A percentile compares a stretch with the other conserved stretches of the same genome.
These are phyloP conservation scores for Parastagonospora avenae DNA, from an alignment of 2,329 filamentous ascomycete species.

Conservation along the genomic window DNA sequence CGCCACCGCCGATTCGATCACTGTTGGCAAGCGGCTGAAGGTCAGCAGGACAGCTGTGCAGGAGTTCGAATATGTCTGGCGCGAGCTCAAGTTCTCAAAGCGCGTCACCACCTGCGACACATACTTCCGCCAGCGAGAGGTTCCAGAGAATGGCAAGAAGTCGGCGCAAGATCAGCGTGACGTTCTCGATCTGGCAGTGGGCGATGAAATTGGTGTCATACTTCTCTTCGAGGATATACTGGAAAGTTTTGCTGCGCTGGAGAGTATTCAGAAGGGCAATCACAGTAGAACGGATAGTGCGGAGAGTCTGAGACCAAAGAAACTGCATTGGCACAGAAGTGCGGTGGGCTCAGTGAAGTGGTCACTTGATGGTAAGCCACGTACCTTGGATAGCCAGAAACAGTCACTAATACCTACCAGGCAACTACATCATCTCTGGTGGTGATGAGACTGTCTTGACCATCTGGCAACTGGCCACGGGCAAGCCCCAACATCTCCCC, in stretches of 20 bases:
- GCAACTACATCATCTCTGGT: conserved; percentile 92
- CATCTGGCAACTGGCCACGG: conserved; percentile 91
- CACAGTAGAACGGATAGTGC: conserved; percentile 32
- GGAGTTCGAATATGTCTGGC: conserved; percentile 57
- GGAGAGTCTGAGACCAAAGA: conserved; percentile 60
- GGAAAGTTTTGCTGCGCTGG: conserved; percentile 55
- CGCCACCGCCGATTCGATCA: conserved; percentile 59
- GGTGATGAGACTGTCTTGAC: conserved; percentile 88
- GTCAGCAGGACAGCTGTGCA: conserved; percentile 41
- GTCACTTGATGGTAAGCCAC: conserved; percentile 79
- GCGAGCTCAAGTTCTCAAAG: conserved; percentile 62
- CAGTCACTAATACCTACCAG: conserved; percentile 50
- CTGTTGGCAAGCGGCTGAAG: conserved; percentile 62
- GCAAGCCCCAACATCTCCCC: conserved; percentile 81
- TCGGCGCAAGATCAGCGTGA: conserved; percentile 40
- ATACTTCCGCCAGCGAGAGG: conserved; percentile 61
- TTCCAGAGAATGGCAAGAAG: conserved; percentile 35
- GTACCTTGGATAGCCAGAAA: conserved; percentile 3
- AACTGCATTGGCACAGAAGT: conserved; percentile 89
- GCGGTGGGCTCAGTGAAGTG: conserved; percentile 85
- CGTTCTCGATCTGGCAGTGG: conserved; percentile 76
- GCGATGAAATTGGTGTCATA: conserved; percentile 76
- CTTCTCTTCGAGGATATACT: conserved; percentile 81
- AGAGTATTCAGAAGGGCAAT: conserved; percentile 45
- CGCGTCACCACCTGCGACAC: conserved; percentile 55